phyloP scores from a whole-genome alignment of 164 flowering plant genomes.

The Umbilicus rupestris region DNA sequence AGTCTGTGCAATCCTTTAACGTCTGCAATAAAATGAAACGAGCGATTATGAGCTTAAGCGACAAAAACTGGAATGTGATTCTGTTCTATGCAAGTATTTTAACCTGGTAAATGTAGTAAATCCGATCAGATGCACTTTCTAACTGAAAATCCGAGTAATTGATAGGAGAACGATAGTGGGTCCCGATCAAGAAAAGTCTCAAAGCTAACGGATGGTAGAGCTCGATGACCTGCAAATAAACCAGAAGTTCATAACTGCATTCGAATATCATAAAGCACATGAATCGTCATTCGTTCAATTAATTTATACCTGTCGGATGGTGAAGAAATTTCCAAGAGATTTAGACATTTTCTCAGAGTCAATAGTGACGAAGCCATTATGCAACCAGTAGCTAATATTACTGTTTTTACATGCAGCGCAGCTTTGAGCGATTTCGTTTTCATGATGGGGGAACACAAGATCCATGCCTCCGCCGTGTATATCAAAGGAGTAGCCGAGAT shows the following conservation, averaged over 20 bases:
- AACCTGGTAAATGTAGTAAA: constrained; percentile 93
- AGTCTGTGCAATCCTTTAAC: constrained; percentile 52
- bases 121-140: constrained; percentile 88
- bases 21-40: constrained; percentile 48
- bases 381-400: constrained; percentile 79
- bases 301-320: constrained; percentile 86
- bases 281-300: background rate
- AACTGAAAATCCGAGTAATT: constrained; percentile 70
- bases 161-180: constrained; percentile 88
- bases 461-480: constrained; percentile 99
- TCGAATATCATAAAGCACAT: background rate
- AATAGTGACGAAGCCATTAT: constrained; percentile 90
- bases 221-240: constrained; percentile 56
- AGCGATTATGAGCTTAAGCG: constrained; percentile 5
- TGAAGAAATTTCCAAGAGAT: constrained; percentile 94
- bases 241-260: background rate
- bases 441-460: constrained; percentile 97
- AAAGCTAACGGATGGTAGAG: constrained; percentile 88
- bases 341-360: constrained; percentile 95
- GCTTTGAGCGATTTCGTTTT: constrained; percentile 95
- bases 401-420: constrained; percentile 81
- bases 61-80: background rate
- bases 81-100: background rate
- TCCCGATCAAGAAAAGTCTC: constrained; percentile 78
- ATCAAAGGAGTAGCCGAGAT: constrained; percentile 79